A percentile compares a stretch with the other conserved stretches of the same genome.
These are phyloP conservation scores for Daldinia eschscholtzii DNA, from an alignment of 2,329 filamentous ascomycete species.

Conservation along the genomic window DNA sequence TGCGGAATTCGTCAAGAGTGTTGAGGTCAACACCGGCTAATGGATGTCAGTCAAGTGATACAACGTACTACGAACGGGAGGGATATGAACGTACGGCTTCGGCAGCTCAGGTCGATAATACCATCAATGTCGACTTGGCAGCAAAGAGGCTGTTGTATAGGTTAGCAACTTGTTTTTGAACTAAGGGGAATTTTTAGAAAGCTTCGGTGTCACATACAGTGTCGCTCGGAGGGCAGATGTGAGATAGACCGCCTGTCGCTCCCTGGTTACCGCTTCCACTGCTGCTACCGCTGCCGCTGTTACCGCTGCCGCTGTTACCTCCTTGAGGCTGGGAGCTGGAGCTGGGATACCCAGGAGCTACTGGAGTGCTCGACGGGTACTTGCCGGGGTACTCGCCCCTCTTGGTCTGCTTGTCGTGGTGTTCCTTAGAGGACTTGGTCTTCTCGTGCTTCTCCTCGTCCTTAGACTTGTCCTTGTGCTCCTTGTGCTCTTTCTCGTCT, in stretches of 20 bases:
- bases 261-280: background rate
- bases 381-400: slow-evolving; percentile 22
- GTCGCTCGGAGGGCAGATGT: slow-evolving; percentile 22
- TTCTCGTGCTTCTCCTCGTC: slow-evolving; percentile 19
- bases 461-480: slow-evolving; percentile 1
- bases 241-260: slow-evolving; percentile 14
- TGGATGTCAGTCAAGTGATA: slow-evolving; percentile 13
- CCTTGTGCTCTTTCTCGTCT: background rate
- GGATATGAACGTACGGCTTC: slow-evolving; percentile 29
- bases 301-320: background rate
- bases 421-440: slow-evolving; percentile 12
- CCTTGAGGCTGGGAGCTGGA: background rate
- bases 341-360: background rate
- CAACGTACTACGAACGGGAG: background rate
- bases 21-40: slow-evolving; percentile 24
- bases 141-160: slow-evolving; percentile 32
- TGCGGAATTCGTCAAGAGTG: slow-evolving; percentile 27
- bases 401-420: slow-evolving; percentile 22
- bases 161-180: background rate
- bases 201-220: slow-evolving; percentile 10
- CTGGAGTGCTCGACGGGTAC: slow-evolving; percentile 17
- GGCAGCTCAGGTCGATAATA: slow-evolving; percentile 36
- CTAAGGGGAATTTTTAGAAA: background rate
- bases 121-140: slow-evolving; percentile 37
- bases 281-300: background rate